These are phyloP conservation scores for Kodamaea laetipori DNA, from an alignment of 805 yeast species.

Conservation along the genomic window DNA sequence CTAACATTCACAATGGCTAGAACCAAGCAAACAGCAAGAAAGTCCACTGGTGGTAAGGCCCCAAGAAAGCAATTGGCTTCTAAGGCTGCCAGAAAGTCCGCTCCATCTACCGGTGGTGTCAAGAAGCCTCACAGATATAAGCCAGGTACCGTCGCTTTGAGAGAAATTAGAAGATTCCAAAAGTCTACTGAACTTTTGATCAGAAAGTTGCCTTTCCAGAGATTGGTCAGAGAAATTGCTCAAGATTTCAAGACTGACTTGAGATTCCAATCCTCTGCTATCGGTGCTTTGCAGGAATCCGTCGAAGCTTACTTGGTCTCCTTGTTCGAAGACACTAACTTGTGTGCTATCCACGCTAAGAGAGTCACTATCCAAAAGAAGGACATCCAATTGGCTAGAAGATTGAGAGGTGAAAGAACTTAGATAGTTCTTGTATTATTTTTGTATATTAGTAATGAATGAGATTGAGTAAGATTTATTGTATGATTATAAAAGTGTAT, in stretches of 20 bases:
- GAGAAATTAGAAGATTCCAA: slow-evolving; percentile 98
- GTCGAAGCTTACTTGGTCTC: slow-evolving; percentile 51
- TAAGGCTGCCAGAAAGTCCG: slow-evolving; percentile 91
- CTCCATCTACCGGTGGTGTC: slow-evolving; percentile 91
- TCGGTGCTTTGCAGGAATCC: slow-evolving; percentile 51
- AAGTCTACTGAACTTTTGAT: slow-evolving; percentile 92
- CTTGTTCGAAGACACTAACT: slow-evolving; percentile 50
- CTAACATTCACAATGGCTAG: slow-evolving; percentile 59
- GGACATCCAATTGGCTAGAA: slow-evolving; percentile 51
- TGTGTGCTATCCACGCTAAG: slow-evolving; percentile 53
- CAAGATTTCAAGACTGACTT: slow-evolving; percentile 91
- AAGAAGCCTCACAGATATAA: slow-evolving; percentile 95
- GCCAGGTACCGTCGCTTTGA: slow-evolving; percentile 96
- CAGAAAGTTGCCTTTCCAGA: slow-evolving; percentile 96
- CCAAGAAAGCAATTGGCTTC: slow-evolving; percentile 94
- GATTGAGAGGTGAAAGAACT: slow-evolving; percentile 53
- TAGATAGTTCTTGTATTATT: slow-evolving; percentile 21
- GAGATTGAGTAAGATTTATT: not conserved
- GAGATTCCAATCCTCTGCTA: slow-evolving; percentile 77
- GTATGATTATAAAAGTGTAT: not conserved
- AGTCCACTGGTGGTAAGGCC: slow-evolving; percentile 93
- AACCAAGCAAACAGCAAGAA: slow-evolving; percentile 94
- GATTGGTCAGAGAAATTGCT: slow-evolving; percentile 94
- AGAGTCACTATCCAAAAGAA: slow-evolving; percentile 51
- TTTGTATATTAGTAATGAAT: slow-evolving; percentile 20